Percentiles rank a stretch among this genome's conserved stretches.
phyloP scores from a whole-genome alignment of 768 basidiomycete genomes.

The Calocybe indica region DNA sequence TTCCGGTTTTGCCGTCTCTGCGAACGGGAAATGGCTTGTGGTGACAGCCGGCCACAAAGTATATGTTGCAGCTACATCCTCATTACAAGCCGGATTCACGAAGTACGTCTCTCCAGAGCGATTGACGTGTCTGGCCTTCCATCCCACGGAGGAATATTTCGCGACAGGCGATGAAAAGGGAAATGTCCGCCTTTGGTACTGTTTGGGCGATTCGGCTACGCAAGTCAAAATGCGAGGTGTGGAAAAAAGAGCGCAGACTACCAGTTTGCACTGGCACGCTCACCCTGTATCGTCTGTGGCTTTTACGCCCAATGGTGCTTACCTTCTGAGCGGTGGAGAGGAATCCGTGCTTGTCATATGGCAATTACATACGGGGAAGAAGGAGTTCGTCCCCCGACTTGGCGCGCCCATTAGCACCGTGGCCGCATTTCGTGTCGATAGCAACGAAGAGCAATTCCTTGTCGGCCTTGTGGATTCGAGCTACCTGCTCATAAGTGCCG shows the following conservation, averaged over 20 bases:
- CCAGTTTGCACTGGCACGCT: constrained; percentile 93
- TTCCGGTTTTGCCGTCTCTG: constrained; percentile 64
- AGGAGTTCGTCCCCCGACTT: constrained; percentile 89
- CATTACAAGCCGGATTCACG: constrained; percentile 60
- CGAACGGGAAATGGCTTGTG: constrained; percentile 74
- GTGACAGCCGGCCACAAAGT: constrained; percentile 70
- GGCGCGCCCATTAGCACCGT: constrained; percentile 81
- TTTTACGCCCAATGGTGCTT: constrained; percentile 89
- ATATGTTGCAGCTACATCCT: constrained; percentile 61
- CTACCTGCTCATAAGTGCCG: constrained; percentile 67
- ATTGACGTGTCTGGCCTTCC: constrained; percentile 81
- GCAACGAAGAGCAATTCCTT: constrained; percentile 79
- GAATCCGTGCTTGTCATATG: constrained; percentile 96
- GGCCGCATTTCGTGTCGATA: constrained; percentile 43
- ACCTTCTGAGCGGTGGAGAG: constrained; percentile 90
- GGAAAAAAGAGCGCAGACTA: constrained; percentile 79
- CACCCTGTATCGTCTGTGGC: constrained; percentile 84
- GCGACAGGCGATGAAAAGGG: constrained; percentile 91
- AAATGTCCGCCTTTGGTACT: constrained; percentile 88
- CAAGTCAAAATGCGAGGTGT: constrained; percentile 48
- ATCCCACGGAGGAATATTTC: constrained; percentile 89
- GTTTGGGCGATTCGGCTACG: constrained; percentile 54
- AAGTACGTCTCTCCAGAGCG: constrained; percentile 79
- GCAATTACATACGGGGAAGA: constrained; percentile 85
- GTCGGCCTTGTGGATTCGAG: constrained; percentile 79